Conservation (phyloP, 441 rosid genomes). For the Gossypium gossypioides region DNA sequence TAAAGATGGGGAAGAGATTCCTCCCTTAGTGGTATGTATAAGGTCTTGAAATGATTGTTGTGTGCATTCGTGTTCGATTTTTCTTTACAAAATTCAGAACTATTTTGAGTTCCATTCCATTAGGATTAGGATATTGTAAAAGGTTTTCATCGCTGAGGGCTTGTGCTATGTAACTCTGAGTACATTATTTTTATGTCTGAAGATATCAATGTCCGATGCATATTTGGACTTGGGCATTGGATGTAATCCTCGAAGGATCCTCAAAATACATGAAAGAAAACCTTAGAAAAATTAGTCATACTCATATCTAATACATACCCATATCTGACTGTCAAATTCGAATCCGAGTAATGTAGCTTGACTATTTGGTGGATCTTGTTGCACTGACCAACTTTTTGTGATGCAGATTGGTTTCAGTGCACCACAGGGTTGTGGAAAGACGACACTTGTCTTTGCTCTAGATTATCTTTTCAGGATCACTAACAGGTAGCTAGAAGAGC, state of each 20-base stretch:
- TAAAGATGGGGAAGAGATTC: conserved; percentile 52
- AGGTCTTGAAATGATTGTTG: neutral
- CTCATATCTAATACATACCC: neutral
- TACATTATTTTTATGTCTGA: neutral
- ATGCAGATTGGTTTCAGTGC: conserved; percentile 93
- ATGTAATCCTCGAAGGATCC: neutral
- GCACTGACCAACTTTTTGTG: neutral
- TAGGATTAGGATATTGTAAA: neutral
- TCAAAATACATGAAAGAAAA: neutral
- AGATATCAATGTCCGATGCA: neutral
- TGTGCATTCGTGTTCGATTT: neutral
- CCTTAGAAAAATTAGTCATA: neutral
- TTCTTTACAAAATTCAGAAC: neutral
- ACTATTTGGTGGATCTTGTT: conserved; percentile 5
- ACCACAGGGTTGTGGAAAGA: conserved; percentile 98
- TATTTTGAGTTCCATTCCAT: neutral
- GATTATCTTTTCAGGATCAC: conserved; percentile 65
- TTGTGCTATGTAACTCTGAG: neutral
- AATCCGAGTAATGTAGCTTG: neutral
- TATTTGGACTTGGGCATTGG: neutral
- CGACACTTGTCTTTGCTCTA: conserved; percentile 91
- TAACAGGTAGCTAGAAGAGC: conserved; percentile 40
- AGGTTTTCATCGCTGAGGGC: neutral
- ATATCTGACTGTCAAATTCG: neutral
- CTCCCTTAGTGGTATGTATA: conserved; percentile 80